Evolutionary conservation across 1,284 basidiomycete species (phyloP), one percentile per base, ranked within the genome.

Genomic region (Cutaneotrichosporon curvatum): DNA sequence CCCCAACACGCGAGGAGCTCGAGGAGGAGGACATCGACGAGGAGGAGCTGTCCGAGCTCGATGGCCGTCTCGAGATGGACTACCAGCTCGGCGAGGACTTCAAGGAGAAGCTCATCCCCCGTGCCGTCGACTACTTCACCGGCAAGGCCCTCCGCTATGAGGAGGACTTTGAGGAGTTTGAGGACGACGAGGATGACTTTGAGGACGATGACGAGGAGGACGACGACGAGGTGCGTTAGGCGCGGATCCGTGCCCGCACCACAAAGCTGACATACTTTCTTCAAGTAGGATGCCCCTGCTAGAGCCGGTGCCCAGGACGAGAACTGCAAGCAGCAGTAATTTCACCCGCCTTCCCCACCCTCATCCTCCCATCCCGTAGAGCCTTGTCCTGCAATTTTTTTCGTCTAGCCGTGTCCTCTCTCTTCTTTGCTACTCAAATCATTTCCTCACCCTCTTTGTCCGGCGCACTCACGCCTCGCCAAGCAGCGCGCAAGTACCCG

Each of bases 61-160:
- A 96, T 71, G 85, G 85, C 71, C 85, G 87, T 65, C 80, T 98
- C 44, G 94, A 96, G 77, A 78, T 92, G 57, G 94, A 98, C 75
- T 97, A 96, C 73, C 92, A 96, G 77, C 86, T 97, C 63, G 94
- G 92, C 43, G 94, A 97, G 76, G 94, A 98, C 73, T 76, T 98
- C 65, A 97, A 97, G 77, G 94, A 97, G 73, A 87, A 90, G 85
- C 81, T 97, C 69, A 88, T 97, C 57, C 91, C 94, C 42, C 87
- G 87, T 57, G 92, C 92, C 18, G 78, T 97, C 57, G 92, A 91
- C 71, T 91, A 84, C 76, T 96, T 96, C 74, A 96, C 92, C 16
- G 94, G 94, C 63, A 94, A 95, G 75, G 90, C 91, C 16, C 80
- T 96, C 44, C 82, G 88, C 62, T 91, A 85, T 67, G 92, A 95